Base-by-base conservation (phyloP, 306 rosid species). In the Luffa acutangula region DNA sequence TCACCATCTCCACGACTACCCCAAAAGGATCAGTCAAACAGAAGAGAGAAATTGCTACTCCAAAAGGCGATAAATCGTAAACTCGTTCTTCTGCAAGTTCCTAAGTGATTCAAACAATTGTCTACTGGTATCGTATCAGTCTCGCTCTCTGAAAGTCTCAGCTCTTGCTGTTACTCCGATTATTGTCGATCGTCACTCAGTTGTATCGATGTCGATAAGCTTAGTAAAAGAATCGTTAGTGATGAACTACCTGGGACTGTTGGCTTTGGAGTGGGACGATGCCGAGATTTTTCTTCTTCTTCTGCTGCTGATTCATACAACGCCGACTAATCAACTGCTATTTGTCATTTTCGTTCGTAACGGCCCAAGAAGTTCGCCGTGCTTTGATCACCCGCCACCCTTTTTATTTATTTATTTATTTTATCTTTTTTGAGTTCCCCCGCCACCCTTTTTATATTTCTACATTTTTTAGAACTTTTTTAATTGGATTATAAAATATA, bases 1-100 rank as follows among this genome's bases (percentile, higher is more conserved):
- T 91, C 91, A 89, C 98, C 98, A 94, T 94, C 80, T 66, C 80
- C 20, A 63, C 66, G 82, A 42, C 67, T 11, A 43, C 17, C 9
- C 53, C 31, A 43, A 69, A 42, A 20, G 17, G 18, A 69, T 20
- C 7, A 43, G 39, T 31, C 72, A 37, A 14, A 9, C 17, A 34
- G 45, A 63, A 62, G 2, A 25, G 18, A 62, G 10, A 62, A 62
- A 31, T 11, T 62, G 8, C 67, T 25, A 11, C 8, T 31, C 15
- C 14, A 8, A 2, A 66, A 66, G 31, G 74, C 49, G 33, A 17
- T 9, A 18, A 66, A 66, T 37, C 51, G 33, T 66, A 41, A 18
- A 42, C 17, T 8, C 15, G 13, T 66, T 66, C 20, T 66, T 66
- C 45, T 34, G 46, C 71, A 64, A 64, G 71, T 36, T 36, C 10